Base-by-base conservation (phyloP, 1,284 basidiomycete species). In the Melampsora larici-populina region DNA sequence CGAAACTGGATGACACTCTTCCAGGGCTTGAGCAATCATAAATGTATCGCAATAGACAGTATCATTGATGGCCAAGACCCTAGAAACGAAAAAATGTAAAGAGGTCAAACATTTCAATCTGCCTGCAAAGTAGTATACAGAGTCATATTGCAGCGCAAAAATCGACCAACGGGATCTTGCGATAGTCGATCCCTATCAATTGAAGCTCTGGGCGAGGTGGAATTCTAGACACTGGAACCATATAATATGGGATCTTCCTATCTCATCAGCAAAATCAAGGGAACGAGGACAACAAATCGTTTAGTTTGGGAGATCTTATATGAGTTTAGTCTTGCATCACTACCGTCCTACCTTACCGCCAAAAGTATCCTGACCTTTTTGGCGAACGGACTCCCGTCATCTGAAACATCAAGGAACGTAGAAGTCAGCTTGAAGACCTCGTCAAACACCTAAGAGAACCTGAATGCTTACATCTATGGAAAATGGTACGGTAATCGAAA, bases 171-270 rank as follows among this genome's bases (percentile, higher is more conserved):
- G 79, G 79, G 31, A 79, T 78, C 13, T 65, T 49, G n/a, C 79
- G 65, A 67, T 79, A 79, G 29, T 48, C 73, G 58, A 79, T 48
- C 8, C 77, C 77, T 24, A 79, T 66, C 24, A 69, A 21, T 9
- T 51, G 60, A 1, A 79, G 78, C 11, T 49, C 79, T 31, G 70
- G 69, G n/a, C 79, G 77, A 36, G 79, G 79, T 11, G 79, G 79
- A 29, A 79, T 78, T 33, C 76, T 51, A 2, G 70, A 58, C 48
- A 79, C 79, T 36, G 46, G 15, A 48, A 74, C 66, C 26, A 55
- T 60, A 13, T 65, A 65, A 60, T 78, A 78, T 4, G 58, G 13
- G 11, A 79, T 63, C 55, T 66, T 72, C 36, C 70, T 72, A 26
- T 31, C 33, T 55, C 58, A 29, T 24, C 51, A 55, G 17, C 51